phyloP scores from a whole-genome alignment of 163 green algal genomes.

The Scenedesmus sp. region DNA sequence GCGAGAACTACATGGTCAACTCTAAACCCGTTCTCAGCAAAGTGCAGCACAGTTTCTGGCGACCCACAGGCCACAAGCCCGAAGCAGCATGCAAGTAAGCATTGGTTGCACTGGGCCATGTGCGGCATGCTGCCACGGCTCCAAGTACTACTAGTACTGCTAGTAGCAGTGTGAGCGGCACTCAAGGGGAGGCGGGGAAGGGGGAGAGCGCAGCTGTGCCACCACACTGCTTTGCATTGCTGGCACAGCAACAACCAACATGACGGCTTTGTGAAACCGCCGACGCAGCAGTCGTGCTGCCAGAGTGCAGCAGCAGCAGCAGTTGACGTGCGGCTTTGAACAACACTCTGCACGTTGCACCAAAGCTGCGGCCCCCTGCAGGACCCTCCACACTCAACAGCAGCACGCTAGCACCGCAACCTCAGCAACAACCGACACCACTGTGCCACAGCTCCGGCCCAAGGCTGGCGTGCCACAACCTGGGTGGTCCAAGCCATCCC shows the following conservation, averaged over 20 bases:
- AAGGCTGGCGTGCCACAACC: neutral
- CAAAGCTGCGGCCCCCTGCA: neutral
- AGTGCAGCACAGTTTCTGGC: neutral
- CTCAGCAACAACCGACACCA: neutral
- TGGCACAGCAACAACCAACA: neutral
- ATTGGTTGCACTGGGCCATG: neutral
- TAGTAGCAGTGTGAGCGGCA: neutral
- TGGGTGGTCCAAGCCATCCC: neutral
- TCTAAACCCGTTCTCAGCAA: neutral
- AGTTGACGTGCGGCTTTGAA: neutral
- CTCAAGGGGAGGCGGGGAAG: neutral
- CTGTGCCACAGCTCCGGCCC: neutral
- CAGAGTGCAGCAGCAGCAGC: no score
- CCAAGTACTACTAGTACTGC: no score
- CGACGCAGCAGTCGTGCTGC: no score
- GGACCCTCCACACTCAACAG: neutral
- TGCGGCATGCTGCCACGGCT: neutral
- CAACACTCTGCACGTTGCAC: neutral
- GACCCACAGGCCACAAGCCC: neutral
- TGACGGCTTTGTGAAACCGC: no score
- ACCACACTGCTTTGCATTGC: neutral
- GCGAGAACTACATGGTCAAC: neutral
- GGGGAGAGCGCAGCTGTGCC: neutral
- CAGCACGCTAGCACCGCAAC: neutral
- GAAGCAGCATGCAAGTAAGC: neutral